phyloP scores from a whole-genome alignment of 352 stramenopile genomes.

The Phytophthora hibernalis region DNA sequence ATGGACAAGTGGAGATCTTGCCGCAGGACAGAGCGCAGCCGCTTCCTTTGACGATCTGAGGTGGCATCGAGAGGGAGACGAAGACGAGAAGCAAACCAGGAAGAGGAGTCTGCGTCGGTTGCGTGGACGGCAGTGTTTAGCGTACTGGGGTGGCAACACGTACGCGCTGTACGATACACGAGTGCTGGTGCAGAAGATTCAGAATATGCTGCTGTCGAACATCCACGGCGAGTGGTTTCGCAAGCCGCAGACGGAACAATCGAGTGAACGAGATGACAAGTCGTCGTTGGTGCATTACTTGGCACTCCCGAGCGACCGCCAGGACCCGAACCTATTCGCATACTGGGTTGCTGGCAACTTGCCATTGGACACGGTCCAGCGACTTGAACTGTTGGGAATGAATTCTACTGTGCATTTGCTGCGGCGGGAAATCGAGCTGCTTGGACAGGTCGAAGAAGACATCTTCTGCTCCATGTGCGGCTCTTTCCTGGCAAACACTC shows the following conservation, averaged over 20 bases:
- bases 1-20: slow-evolving; percentile 72
- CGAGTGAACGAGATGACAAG: slow-evolving; percentile 15
- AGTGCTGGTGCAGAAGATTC: slow-evolving; percentile 67
- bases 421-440: slow-evolving; percentile 60
- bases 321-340: slow-evolving; percentile 76
- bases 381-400: slow-evolving; percentile 66
- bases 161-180: slow-evolving; percentile 71
- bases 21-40: slow-evolving; percentile 46
- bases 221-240: slow-evolving; percentile 80
- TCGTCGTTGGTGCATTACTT: slow-evolving; percentile 40
- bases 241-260: slow-evolving; percentile 29
- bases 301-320: slow-evolving; percentile 44
- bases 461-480: slow-evolving; percentile 74
- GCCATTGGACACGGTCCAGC: slow-evolving; percentile 61
- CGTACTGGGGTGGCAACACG: slow-evolving; percentile 56
- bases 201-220: slow-evolving; percentile 72
- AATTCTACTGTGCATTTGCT: slow-evolving; percentile 68
- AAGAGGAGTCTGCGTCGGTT: slow-evolving; percentile 26
- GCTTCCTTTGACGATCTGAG: slow-evolving; percentile 50
- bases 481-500: slow-evolving; percentile 66
- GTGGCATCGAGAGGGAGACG: slow-evolving; percentile 12
- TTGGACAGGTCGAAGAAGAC: slow-evolving; percentile 66
- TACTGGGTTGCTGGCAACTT: slow-evolving; percentile 84
- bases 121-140: slow-evolving; percentile 40
- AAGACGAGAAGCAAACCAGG: slow-evolving; percentile 4